Base-by-base conservation (phyloP, 805 yeast species). In the Suhomyces faveliae region DNA sequence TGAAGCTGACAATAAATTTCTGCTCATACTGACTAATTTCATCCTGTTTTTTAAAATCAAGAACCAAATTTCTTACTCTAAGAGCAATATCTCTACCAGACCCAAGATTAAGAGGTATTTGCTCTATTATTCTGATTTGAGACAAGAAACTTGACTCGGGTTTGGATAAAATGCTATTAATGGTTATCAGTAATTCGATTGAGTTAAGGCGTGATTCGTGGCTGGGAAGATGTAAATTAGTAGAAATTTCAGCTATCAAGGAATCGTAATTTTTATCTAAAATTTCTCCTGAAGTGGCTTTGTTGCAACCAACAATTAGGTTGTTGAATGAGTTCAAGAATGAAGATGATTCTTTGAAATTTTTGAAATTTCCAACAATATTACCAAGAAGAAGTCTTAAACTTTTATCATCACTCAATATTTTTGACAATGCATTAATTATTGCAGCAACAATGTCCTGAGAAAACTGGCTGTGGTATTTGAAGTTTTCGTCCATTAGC, bases 21-120 rank as follows among this genome's bases (percentile, higher is more conserved):
- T 58, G 51, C 13, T 61, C 64, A 5, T 58, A 35, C 0, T 44
- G 43, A 4, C 59, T 41, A 5, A 54, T 50, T 11, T 45, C 43
- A 9, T 29, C 20, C 19, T 73, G 33, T 12, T 62, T 58, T 37
- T 66, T 58, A 58, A 67, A 83, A 3, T 66, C 74, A 5, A 66
- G 57, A 1, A 81, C 81, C 51, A 88, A 65, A 30, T 70, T 73
- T 56, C 97, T 77, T 24, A 85, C 74, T 60, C 95, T 78, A 49
- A 84, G 69, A 20, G 82, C 80, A 2, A 92, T 73, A 56, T 87
- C 95, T 66, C 97, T 81, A 1, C 87, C 85, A 48, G 81, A 81
- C 10, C 78, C 70, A 13, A 90, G 66, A n/a, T 79, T 78, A 43
- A 85, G 71, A 0, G 96, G 96, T 5, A 85, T 77, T 49, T 83